Evolutionary conservation across 2,329 filamentous ascomycete genomes (phyloP).

Genomic region (Diaporthe nobilis): DNA sequence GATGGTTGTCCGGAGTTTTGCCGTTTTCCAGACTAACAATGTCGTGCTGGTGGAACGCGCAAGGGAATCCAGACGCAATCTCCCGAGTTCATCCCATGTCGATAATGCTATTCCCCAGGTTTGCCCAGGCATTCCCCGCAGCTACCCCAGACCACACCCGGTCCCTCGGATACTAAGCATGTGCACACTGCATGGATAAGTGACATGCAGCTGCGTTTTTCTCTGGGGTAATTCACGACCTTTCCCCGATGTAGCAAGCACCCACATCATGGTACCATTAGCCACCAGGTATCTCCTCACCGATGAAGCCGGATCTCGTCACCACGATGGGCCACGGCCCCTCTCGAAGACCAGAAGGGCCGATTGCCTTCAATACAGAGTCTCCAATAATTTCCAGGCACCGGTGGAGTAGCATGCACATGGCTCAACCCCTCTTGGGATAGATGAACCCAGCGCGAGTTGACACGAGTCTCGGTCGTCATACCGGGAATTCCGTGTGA

Average conservation of each 20-base stretch:
- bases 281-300: constrained; percentile 26
- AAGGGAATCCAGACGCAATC: constrained; percentile 1
- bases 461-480: not conserved
- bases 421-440: constrained; percentile 27
- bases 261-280: constrained; percentile 16
- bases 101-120: constrained; percentile 4
- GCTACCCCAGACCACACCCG: not conserved
- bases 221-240: constrained; percentile 7
- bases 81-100: constrained; percentile 19
- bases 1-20: constrained; percentile 8
- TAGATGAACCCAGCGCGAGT: not conserved
- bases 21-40: constrained; percentile 14
- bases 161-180: constrained; percentile 1
- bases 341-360: constrained; percentile 35
- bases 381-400: constrained; percentile 7
- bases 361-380: constrained; percentile 24
- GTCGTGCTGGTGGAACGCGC: not conserved
- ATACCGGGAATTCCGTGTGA: not conserved
- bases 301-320: constrained; percentile 13
- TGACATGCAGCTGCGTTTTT: constrained; percentile 2
- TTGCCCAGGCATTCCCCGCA: constrained; percentile 23
- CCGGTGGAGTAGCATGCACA: not conserved
- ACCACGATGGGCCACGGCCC: constrained; percentile 5
- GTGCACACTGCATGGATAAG: not conserved
- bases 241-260: constrained; percentile 29